Base-by-base conservation (phyloP, 441 rosid genomes). In the Flueggea neowawraea region DNA sequence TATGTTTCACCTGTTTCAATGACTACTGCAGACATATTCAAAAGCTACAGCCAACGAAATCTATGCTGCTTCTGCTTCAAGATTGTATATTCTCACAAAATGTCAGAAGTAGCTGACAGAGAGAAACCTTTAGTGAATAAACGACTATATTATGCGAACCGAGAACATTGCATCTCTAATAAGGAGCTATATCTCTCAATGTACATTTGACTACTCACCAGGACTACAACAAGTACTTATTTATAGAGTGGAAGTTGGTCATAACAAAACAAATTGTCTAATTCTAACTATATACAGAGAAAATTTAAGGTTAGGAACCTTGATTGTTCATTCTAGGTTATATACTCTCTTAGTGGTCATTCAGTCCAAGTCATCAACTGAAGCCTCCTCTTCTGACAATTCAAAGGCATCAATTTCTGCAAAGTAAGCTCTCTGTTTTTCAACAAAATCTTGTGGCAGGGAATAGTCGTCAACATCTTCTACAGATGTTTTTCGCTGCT, bases 371-470 rank as follows among this genome's bases (percentile, higher is more conserved):
- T 80, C 86, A 67, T 83, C 71, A 61, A 28, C 61, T n/a, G 86
- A 73, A 55, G 64, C 89, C 79, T 86, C 96, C 78, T 86, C 98
- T 68, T 80, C 94, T 53, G 72, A 53, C 41, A 88, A 74, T 69
- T 88, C 84, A 68, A 84, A 93, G 58, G 90, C 85, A 80, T 88
- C 97, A 10, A 93, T 53, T 70, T 88, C 89, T 2, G 86, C 94
- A 79, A 88, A 92, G 63, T 92, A 90, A 32, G 90, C 87, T 77
- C 61, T 80, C 72, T 85, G 92, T 78, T 77, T 64, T 76, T 82
- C 80, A 12, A 93, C 74, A 71, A 81, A 86, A 54, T 85, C 87
- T 58, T 72, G 77, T 28, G 84, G 54, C 65, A 84, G 55, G 41
- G 58, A 66, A 65, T 61, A 54, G 13, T 41, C 48, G 28, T 69